phyloP scores from a whole-genome alignment of 805 yeast genomes.

The Metschnikowia baotianmanensis region DNA sequence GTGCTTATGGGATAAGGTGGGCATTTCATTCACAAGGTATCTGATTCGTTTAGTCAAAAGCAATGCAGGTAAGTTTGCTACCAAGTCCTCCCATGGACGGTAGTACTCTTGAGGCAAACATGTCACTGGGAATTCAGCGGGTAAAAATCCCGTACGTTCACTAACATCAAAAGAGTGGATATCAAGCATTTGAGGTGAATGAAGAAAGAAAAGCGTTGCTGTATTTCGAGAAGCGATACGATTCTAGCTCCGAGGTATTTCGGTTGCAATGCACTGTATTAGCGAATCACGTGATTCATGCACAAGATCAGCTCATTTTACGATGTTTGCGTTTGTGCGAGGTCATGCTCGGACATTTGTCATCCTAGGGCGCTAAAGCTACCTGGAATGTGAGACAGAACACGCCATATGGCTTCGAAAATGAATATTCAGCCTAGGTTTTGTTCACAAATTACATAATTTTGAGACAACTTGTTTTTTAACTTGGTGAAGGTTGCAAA shows the following conservation, averaged over 20 bases:
- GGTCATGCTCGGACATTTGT: no score
- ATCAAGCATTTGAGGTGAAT: conserved; percentile 17
- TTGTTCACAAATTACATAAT: no score
- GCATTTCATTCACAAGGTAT: conserved; percentile 59
- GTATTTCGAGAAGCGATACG: no score
- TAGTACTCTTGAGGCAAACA: conserved; percentile 60
- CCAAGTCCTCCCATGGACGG: conserved; percentile 76
- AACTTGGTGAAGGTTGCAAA: no score
- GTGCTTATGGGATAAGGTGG: conserved; percentile 49
- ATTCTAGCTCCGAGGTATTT: no score
- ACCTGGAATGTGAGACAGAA: no score
- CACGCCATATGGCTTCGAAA: no score
- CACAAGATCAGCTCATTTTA: conserved; percentile 4
- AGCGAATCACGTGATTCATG: conserved; percentile 3
- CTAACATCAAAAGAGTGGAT: conserved; percentile 69
- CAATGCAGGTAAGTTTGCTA: conserved; percentile 65
- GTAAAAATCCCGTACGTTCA: conserved; percentile 73
- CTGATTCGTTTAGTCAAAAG: conserved; percentile 65
- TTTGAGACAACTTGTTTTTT: no score
- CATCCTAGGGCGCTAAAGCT: no score
- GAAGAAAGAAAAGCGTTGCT: no score
- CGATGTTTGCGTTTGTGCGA: not conserved
- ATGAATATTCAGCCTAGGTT: no score
- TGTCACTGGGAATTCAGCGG: conserved; percentile 60
- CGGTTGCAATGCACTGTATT: not conserved